Evolutionary conservation across 495 filamentous ascomycete genomes (phyloP), one percentile per base, ranked within the genome.

Genomic region (Lichenothelia convexa): DNA sequence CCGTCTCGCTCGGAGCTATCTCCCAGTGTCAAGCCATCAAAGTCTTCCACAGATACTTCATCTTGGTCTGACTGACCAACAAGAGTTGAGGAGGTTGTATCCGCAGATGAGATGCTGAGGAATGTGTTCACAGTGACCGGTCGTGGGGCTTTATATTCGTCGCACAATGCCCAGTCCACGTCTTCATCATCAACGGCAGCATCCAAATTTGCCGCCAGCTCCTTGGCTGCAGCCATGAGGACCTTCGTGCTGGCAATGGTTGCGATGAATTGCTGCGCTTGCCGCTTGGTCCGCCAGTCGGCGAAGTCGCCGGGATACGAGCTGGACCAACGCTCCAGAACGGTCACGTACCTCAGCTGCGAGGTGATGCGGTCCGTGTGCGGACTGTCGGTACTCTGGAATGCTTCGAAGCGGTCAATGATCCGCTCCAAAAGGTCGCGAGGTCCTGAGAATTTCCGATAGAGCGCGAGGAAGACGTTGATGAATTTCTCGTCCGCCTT

Each of bases 271-370:
- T 70, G 71, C 18, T 71, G 63, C 36, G 93, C 60, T 5, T 61
- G 66, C 43, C 67, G 68, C 37, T 72, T 73, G 7, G 84, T 89
- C 36, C 66, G 66, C n/a, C 77, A 71, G 45, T 79, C 69, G 0
- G 83, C 80, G 60, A 94, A 91, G 56, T 97, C 89, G 2, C 81
- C 87, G 0, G 89, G 84, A 57, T 95, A 93, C 20, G 71, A 67
- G n/a, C 74, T 71, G 1, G 85, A 70, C 89, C 89, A 97, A 47
- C 80, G 80, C 4, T 81, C 77, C 36, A 95, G 57, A n/a, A 85
- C 67, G 39, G 75, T 73, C 30, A 94, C 70, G 29, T 84, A 75
- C 34, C 86, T 70, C 41, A 86, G 63, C 57, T 97, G 87, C n/a
- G 70, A 65, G 4, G 73, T 69, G 21, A 75, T 83, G 42, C 71